Conservation (phyloP, 768 basidiomycete species). For the Clavaria fumosa region DNA sequence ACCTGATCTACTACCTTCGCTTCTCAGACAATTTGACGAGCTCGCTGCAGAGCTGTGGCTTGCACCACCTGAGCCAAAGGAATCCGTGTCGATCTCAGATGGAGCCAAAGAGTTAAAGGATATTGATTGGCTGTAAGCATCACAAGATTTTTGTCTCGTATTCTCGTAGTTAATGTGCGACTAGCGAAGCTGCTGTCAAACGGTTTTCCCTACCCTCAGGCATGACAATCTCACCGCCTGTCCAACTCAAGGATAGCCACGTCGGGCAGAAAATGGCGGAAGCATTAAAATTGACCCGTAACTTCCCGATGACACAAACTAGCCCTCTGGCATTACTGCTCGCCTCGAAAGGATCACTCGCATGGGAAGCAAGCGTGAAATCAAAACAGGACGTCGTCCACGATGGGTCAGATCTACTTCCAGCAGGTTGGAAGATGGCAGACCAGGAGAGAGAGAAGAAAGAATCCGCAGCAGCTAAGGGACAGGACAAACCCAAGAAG, state of each 20-base stretch:
- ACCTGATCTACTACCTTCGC: conserved; percentile 44
- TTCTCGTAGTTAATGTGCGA: conserved; percentile 1
- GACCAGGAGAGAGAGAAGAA: conserved; percentile 34
- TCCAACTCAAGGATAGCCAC: conserved; percentile 39
- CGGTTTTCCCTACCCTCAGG: conserved; percentile 33
- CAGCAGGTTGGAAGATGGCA: conserved; percentile 59
- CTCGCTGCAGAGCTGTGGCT: conserved; percentile 42
- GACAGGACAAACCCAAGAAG: conserved; percentile 27
- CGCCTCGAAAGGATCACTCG: conserved; percentile 53
- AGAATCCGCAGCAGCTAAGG: conserved; percentile 4
- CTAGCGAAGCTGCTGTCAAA: conserved; percentile 22
- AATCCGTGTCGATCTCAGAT: conserved; percentile 17
- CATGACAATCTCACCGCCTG: conserved; percentile 31
- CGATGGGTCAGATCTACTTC: conserved; percentile 34
- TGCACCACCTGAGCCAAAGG: conserved; percentile 7
- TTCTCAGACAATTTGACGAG: conserved; percentile 38
- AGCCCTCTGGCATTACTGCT: conserved; percentile 63
- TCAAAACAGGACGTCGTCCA: conserved; percentile 29
- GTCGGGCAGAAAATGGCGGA: conserved; percentile 43
- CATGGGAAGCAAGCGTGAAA: conserved; percentile 62
- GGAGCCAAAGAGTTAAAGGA: conserved; percentile 31
- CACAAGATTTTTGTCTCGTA: conserved; percentile 1
- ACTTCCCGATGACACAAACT: conserved; percentile 31
- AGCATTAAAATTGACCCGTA: conserved; percentile 48
- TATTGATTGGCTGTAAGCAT: conserved; percentile 48